Conservation (phyloP, 176 grass and related monocot species). For the Oryza glaberrima region DNA sequence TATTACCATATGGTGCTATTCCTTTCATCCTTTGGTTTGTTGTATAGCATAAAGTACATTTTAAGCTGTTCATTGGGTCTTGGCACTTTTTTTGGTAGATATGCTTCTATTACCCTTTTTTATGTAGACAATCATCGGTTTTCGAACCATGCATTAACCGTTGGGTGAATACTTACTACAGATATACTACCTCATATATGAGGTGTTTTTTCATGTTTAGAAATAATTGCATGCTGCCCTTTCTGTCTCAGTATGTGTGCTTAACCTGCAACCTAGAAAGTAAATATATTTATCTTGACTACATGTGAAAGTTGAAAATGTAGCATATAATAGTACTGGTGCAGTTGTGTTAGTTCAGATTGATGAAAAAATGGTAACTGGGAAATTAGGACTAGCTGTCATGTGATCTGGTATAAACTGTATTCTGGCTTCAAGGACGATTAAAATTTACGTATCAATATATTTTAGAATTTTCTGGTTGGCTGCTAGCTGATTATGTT, state of each 20-base stretch:
- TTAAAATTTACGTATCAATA: background rate
- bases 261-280: background rate
- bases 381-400: background rate
- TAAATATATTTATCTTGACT: background rate
- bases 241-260: background rate
- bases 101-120: background rate
- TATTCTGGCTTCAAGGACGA: background rate
- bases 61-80: background rate
- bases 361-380: slow-evolving; percentile 11
- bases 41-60: background rate
- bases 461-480: background rate
- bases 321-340: background rate
- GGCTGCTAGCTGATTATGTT: too few species aligned
- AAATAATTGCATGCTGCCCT: background rate
- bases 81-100: background rate
- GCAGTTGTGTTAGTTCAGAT: background rate
- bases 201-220: background rate
- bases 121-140: background rate
- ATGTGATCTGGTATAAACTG: background rate
- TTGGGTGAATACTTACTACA: background rate
- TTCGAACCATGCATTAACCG: background rate
- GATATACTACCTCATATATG: background rate
- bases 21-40: background rate
- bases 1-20: background rate
- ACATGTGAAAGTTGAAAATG: background rate